Base-by-base conservation (phyloP, 2,329 filamentous ascomycete species). In the Sclerotiophoma versabilis region DNA sequence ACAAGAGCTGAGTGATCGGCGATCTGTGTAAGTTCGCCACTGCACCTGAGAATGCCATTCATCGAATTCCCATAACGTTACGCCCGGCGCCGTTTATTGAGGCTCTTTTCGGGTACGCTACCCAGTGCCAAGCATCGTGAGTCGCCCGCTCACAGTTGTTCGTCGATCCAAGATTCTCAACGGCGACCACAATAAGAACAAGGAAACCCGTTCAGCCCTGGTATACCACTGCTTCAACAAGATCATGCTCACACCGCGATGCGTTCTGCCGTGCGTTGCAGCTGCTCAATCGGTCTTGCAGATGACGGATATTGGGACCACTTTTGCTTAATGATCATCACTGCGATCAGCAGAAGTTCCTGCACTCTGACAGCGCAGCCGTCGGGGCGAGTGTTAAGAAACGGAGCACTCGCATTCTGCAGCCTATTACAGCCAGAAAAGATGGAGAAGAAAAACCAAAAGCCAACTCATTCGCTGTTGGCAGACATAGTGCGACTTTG, bases 321-420 rank as follows among this genome's bases (percentile, higher is more conserved):
- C 51, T 45, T 49, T 44, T 49, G 38, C 22, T 27, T 20, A 8
- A 29, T 23, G 51, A 54, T 54, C 33, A 27, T n/a, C 51, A 49
- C 49, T 49, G 41, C 41, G 51, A 46, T 54, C 45, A 45, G 45
- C 51, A 44, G n/a, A 33, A 34, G 12, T 39, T 46, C 51, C 19
- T 54, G 45, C 19, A 36, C 6, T 10, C 10, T 36, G 38, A 41
- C 51, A 36, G 29, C 39, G 34, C 39, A 27, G 22, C 6, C 33
- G 17, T 39, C 33, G 11, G 25, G 22, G 36, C 25, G 27, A 29
- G 22, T 7, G 1, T n/a, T 19, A 9, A 39, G 22, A 32, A 37
- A 19, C 38, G 12, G 39, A 39, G 33, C 17, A 26, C 8, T 29
- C 34, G 39, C 45, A 17, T 34, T 26, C 15, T 23, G 17, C 20